A percentile compares a stretch with the other conserved stretches of the same genome.
phyloP scores from a whole-genome alignment of 2,329 filamentous ascomycete genomes.

The Nemania sp. region DNA sequence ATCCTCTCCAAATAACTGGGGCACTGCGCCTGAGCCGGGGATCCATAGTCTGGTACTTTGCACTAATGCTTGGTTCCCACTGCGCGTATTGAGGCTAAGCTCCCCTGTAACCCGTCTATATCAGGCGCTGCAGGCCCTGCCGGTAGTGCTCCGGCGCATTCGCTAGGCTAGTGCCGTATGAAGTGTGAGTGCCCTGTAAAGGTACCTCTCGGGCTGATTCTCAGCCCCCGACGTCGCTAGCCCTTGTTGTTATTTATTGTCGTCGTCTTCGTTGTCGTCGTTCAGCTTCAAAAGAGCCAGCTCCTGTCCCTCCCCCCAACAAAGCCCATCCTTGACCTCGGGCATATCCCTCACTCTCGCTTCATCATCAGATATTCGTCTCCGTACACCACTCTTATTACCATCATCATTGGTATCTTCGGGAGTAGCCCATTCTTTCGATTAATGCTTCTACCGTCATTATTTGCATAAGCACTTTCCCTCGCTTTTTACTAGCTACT shows the following conservation, averaged over 20 bases:
- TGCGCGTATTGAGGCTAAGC: slow-evolving; percentile 24
- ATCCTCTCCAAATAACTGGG: neutral
- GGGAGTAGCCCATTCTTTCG: neutral
- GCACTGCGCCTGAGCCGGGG: neutral
- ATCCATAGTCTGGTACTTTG: slow-evolving; percentile 11
- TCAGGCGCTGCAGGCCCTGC: neutral
- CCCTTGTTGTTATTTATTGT: too few species aligned
- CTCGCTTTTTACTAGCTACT: neutral
- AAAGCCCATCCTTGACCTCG: too few species aligned
- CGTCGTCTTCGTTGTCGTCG: too few species aligned
- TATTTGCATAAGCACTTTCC: neutral
- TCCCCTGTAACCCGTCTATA: slow-evolving; percentile 13
- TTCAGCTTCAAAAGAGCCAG: too few species aligned
- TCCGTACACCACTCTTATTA: neutral
- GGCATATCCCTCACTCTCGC: too few species aligned
- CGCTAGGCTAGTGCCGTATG: too few species aligned
- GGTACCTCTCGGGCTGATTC: neutral
- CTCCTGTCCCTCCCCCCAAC: too few species aligned
- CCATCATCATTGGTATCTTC: too few species aligned
- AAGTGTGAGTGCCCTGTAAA: too few species aligned
- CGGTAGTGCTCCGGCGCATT: too few species aligned
- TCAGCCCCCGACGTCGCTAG: too few species aligned
- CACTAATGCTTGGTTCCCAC: slow-evolving; percentile 15
- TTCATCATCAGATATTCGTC: too few species aligned
- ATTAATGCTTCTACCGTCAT: neutral